Conservation (phyloP, 345 rosid genomes). For the Acer campestre region DNA sequence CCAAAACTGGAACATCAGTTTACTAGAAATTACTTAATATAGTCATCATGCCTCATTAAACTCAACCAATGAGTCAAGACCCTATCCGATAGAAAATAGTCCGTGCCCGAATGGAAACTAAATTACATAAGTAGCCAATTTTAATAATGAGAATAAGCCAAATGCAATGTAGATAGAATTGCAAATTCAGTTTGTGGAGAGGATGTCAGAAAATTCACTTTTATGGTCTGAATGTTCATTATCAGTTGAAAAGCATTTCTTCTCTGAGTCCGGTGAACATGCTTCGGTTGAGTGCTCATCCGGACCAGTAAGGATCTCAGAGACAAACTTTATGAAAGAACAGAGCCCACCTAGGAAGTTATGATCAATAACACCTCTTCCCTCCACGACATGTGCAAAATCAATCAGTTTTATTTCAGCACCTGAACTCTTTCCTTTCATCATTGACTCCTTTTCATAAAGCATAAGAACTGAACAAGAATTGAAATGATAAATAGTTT, state of each 20-base stretch:
- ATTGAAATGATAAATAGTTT: slow-evolving; percentile 82
- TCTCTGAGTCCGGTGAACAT: slow-evolving; percentile 25
- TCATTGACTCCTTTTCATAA: slow-evolving; percentile 55
- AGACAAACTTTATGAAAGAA: slow-evolving; percentile 79
- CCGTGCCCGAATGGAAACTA: neutral
- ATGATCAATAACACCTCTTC: slow-evolving; percentile 84
- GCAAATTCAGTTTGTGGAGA: neutral
- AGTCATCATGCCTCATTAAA: neutral
- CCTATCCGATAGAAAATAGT: neutral
- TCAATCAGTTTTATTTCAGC: slow-evolving; percentile 76
- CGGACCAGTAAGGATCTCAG: slow-evolving; percentile 53
- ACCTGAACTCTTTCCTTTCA: slow-evolving; percentile 37
- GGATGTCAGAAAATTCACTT: neutral
- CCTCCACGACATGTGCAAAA: slow-evolving; percentile 92
- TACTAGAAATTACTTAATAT: neutral
- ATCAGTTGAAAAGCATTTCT: slow-evolving; percentile 13
- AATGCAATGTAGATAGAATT: neutral
- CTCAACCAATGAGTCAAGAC: neutral
- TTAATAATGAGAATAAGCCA: neutral
- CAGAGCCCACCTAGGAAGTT: slow-evolving; percentile 96
- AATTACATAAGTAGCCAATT: neutral
- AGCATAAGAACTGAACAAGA: slow-evolving; percentile 85
- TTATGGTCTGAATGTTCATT: neutral
- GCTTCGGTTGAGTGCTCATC: slow-evolving; percentile 38
- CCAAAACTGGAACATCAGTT: neutral